Evolutionary conservation across 495 filamentous ascomycete genomes (phyloP), one percentile per base, ranked within the genome.

Genomic region (Corynascus novoguineensis): DNA sequence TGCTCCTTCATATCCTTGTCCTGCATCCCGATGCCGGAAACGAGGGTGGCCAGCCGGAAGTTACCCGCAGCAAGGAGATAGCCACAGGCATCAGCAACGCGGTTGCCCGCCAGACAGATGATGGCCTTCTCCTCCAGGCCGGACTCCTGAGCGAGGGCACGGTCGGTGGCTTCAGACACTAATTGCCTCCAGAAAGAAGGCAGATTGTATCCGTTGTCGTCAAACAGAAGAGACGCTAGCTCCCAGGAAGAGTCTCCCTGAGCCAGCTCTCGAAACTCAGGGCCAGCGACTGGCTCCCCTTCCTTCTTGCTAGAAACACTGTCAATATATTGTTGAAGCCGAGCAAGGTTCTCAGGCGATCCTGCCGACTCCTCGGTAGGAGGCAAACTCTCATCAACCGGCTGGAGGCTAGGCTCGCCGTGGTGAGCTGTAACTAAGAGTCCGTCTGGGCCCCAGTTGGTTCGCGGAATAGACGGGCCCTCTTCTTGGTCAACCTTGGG

Each of bases 201-300:
- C 5, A 90, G 64, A 32, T 73, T 75, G 34, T 81, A 69, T 21
- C 74, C 69, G 38, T 87, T 71, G 15, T 86, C 81, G 58, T 96
- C 91, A 65, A 93, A 97, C 19, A 98, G 80, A 28, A 96, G 81
- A 48, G 86, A 84, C n/a, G 88, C 86, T 52, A 97, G 78, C 53
- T 83, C 75, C 88, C 88, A 92, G 11, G 83, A 79, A 12, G 77
- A 75, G 59, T 83, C 80, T 58, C 89, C 86, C 51, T 84, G 78
- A 5, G 65, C 55, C 71, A 66, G 58, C 10, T 64, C 55, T 31
- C 35, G 44, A 19, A 63, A 59, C 4, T 60, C 50, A 21, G 51
- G 64, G 15, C 57, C 17, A 37, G 47, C 28, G 24, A 29, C 60
- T 47, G 41, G 67, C 66, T 53, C 60, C 25, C 47, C 50, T 37